A percentile compares a stretch with the other conserved stretches of the same genome.
Evolutionary conservation across 2,329 filamentous ascomycete species (phyloP).

Genomic region (Blastomyces parvus): DNA sequence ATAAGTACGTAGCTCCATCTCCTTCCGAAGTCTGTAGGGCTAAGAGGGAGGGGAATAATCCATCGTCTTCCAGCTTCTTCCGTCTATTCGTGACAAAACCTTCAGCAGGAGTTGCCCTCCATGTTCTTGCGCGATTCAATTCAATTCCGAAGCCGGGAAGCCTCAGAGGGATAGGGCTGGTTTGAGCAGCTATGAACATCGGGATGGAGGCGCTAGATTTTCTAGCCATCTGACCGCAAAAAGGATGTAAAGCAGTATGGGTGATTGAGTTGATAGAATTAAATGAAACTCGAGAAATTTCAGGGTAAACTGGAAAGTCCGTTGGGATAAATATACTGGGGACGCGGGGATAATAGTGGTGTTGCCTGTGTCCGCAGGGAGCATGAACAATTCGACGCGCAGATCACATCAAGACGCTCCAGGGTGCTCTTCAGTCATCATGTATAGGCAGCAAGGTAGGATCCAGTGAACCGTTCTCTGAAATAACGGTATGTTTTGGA

Average conservation of each 20-base stretch:
- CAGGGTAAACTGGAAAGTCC: background rate
- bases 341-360: background rate
- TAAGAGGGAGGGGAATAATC: background rate
- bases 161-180: background rate
- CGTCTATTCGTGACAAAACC: constrained; percentile 1
- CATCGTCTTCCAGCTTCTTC: no score
- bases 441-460: background rate
- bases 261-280: background rate
- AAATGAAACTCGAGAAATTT: background rate
- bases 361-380: background rate
- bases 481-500: no score
- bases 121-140: background rate
- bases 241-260: background rate
- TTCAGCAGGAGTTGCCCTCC: background rate
- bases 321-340: background rate
- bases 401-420: no score
- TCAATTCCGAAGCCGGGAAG: background rate
- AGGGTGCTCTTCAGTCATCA: background rate
- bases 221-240: background rate
- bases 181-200: background rate
- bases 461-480: no score
- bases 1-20: background rate
- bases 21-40: background rate
- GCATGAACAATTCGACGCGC: no score
- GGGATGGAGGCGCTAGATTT: background rate